Percentiles rank a stretch among this genome's conserved stretches.
Conservation (phyloP, 2,329 filamentous ascomycete species). For the Penicillium sp. region DNA sequence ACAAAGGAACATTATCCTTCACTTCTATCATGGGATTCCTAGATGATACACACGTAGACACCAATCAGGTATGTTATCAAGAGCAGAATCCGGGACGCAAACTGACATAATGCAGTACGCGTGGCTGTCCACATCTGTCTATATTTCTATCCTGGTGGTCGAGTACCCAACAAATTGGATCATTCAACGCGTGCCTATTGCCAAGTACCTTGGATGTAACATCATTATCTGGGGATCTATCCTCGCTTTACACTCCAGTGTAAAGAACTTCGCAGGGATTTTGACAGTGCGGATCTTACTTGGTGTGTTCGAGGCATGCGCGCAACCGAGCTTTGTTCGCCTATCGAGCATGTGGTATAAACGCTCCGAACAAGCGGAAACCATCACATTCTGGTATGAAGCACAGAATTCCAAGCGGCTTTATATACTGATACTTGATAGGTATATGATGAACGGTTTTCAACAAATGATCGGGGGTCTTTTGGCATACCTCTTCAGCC, state of each 20-base stretch:
- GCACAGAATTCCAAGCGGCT: fast-evolving
- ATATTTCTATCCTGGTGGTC: slow-evolving; percentile 68
- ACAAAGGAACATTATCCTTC: slow-evolving; percentile 16
- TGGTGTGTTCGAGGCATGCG: slow-evolving; percentile 70
- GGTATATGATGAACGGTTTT: slow-evolving; percentile 57
- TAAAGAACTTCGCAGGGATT: slow-evolving; percentile 61
- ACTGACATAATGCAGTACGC: slow-evolving; percentile 52
- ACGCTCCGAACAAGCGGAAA: slow-evolving; percentile 65
- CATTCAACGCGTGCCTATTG: slow-evolving; percentile 65
- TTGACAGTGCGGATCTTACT: slow-evolving; percentile 65
- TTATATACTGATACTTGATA: not conserved
- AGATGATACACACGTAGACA: slow-evolving; percentile 5
- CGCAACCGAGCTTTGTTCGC: slow-evolving; percentile 68
- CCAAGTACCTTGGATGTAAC: slow-evolving; percentile 65
- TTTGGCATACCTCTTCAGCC: slow-evolving; percentile 57
- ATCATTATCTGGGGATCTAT: slow-evolving; percentile 65
- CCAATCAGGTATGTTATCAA: slow-evolving; percentile 3
- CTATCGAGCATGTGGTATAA: slow-evolving; percentile 72
- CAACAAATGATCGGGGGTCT: slow-evolving; percentile 73
- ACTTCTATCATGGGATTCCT: slow-evolving; percentile 14
- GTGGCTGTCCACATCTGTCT: slow-evolving; percentile 74
- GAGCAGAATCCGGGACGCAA: too few relatives aligned
- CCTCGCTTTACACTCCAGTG: slow-evolving; percentile 63
- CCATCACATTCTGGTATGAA: slow-evolving; percentile 60
- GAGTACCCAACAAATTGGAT: slow-evolving; percentile 72